Percentiles rank a stretch among this genome's conserved stretches.
Conservation (phyloP, 495 filamentous ascomycete genomes). For the Cercophora samala region DNA sequence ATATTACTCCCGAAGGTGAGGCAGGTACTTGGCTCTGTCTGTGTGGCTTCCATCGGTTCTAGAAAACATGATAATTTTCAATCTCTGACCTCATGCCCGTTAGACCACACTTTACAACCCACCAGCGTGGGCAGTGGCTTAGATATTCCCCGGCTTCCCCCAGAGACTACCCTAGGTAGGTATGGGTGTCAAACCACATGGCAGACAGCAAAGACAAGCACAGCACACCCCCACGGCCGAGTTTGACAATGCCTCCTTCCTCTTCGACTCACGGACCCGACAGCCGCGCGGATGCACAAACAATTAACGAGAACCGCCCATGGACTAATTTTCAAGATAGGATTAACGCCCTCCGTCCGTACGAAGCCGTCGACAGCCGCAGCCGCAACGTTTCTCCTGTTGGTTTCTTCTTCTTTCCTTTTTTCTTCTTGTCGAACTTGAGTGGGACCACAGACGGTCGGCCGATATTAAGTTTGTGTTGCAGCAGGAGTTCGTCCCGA, state of each 20-base stretch:
- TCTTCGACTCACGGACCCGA: conserved; percentile 14
- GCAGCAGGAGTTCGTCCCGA: background rate
- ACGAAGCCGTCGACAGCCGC: conserved; percentile 10
- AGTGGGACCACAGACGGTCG: background rate
- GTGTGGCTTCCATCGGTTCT: conserved; percentile 2
- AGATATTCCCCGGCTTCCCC: background rate
- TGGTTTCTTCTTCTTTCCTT: background rate
- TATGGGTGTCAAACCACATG: background rate
- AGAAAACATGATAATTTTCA: background rate
- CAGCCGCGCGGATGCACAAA: conserved; percentile 8
- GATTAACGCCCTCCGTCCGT: background rate
- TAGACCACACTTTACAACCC: background rate
- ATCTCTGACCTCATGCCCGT: background rate
- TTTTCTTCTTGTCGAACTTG: background rate
- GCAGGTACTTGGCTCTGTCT: background rate
- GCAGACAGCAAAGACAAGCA: background rate
- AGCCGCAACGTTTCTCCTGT: conserved; percentile 5
- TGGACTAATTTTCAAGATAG: background rate
- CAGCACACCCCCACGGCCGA: background rate
- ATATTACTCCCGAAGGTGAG: background rate
- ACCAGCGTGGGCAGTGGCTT: background rate
- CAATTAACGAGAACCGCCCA: conserved; percentile 3
- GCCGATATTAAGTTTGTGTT: conserved; percentile 3
- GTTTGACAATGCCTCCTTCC: conserved; percentile 13
- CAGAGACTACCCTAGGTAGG: no score